Base-by-base conservation (phyloP, 1,284 basidiomycete species). In the Apiotrichum domesticum region DNA sequence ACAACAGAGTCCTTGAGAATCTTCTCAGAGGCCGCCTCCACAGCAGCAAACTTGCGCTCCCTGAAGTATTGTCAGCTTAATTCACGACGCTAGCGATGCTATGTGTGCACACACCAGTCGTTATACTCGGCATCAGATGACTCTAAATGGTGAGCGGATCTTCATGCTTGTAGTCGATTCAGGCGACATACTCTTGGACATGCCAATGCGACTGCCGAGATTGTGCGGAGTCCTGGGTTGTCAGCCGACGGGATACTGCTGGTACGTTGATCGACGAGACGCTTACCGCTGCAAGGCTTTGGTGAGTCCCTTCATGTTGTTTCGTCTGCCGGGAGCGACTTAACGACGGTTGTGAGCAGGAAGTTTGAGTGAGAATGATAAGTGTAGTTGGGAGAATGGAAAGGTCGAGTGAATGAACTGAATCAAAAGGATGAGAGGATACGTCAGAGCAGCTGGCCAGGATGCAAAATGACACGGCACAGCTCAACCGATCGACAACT, bases 1-100 rank as follows among this genome's bases (percentile, higher is more conserved):
- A 85, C 81, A 66, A 88, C 88, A 44, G 88, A 86, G 71, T 99
- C 94, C 78, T 97, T 97, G 65, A 91, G 76, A 59, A 98, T 80
- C 78, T 94, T 94, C 70, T 93, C 91, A 0, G 87, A 84, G 13
- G 89, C 86, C 56, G 83, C 79, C 76, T 98, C 92, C 65, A 95
- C 81, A 7, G 82, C 76, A 14, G 83, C 76, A 73, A 95, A 95
- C 69, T 88, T 84, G 56, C 87, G 82, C 61, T 87, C 82, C 67
- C 76, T 77, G 46, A 13, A 11, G 33, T 42, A 11, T 15, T 35
- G n/a, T 10, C 33, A 35, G 35, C n/a, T 2, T 3, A 3, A 21
- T 32, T 35, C 47, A 21, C 3, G 6, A 3, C 3, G 34, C 46
- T 6, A n/a, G 14, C 8, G 34, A 21, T 15, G 13, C 29, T 29